phyloP scores from a whole-genome alignment of 2,329 filamentous ascomycete species.

The Cytospora piceicola region DNA sequence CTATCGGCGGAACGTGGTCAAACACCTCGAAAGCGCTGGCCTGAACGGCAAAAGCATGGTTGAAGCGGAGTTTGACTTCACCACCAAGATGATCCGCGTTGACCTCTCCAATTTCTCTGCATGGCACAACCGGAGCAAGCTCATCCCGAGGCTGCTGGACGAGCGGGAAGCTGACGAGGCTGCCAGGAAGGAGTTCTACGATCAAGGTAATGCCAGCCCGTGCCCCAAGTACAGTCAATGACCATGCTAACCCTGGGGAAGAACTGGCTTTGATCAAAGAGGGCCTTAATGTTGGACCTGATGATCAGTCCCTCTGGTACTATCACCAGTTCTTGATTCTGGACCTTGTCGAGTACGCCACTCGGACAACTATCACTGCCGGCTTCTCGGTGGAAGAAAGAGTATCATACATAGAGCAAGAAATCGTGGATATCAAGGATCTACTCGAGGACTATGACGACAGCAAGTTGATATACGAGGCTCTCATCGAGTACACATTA shows the following conservation, averaged over 20 bases:
- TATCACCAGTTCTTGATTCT: slow-evolving; percentile 89
- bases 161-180: slow-evolving; percentile 68
- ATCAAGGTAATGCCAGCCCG: slow-evolving; percentile 58
- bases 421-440: slow-evolving; percentile 75
- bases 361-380: slow-evolving; percentile 64
- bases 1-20: slow-evolving; percentile 80
- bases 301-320: slow-evolving; percentile 96
- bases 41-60: slow-evolving; percentile 66
- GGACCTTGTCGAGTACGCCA: slow-evolving; percentile 59
- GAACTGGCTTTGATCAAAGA: slow-evolving; percentile 78
- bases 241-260: slow-evolving; percentile 33
- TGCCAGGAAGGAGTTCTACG: slow-evolving; percentile 70
- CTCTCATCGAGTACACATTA: slow-evolving; percentile 74
- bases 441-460: slow-evolving; percentile 62
- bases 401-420: slow-evolving; percentile 65
- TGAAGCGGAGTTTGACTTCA: slow-evolving; percentile 85
- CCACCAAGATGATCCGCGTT: slow-evolving; percentile 81
- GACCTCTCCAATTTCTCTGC: slow-evolving; percentile 96
- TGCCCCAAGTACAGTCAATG: not conserved
- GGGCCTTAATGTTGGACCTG: slow-evolving; percentile 84
- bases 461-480: slow-evolving; percentile 86
- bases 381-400: slow-evolving; percentile 65
- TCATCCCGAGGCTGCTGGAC: slow-evolving; percentile 76
- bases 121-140: slow-evolving; percentile 87
- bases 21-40: slow-evolving; percentile 67